phyloP scores from a whole-genome alignment of 2,329 filamentous ascomycete species.

The Endocalyx cinctus region DNA sequence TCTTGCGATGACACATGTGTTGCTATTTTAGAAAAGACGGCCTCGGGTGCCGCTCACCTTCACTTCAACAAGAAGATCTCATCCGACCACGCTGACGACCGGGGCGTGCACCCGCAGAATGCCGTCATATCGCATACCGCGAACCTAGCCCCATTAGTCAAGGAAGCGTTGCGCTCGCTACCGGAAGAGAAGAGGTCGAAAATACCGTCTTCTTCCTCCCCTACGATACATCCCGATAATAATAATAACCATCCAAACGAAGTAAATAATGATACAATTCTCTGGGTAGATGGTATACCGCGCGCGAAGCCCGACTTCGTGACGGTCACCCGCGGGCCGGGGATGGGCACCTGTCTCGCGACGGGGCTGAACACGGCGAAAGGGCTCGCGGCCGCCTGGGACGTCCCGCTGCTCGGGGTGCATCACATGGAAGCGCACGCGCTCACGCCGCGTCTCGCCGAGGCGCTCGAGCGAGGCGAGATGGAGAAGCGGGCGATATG shows the following conservation, averaged over 20 bases:
- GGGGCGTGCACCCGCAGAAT: conserved; percentile 74
- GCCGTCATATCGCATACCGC: conserved; percentile 73
- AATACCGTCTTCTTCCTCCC: conserved; percentile 1
- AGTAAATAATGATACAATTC: conserved; percentile 9
- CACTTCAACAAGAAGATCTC: conserved; percentile 80
- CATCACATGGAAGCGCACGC: conserved; percentile 99
- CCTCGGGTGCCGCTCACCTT: conserved; percentile 45
- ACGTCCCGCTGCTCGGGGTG: conserved; percentile 75
- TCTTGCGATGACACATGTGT: conserved; percentile 94
- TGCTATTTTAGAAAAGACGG: conserved; percentile 63
- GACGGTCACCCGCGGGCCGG: conserved; percentile 85
- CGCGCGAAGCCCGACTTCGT: conserved; percentile 70
- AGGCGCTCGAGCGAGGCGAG: conserved; percentile 45
- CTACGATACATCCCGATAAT: too few relatives aligned
- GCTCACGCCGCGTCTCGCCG: conserved; percentile 74
- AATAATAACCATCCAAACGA: background rate
- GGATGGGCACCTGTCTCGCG: conserved; percentile 75
- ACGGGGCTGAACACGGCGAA: conserved; percentile 82
- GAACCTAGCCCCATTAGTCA: conserved; percentile 63
- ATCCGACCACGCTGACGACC: conserved; percentile 68
- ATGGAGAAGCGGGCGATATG: too few relatives aligned
- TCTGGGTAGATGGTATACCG: conserved; percentile 22
- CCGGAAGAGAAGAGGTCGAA: too few relatives aligned
- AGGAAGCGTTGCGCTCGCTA: conserved; percentile 56
- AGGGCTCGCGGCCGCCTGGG: conserved; percentile 79